Conservation (phyloP, 805 yeast species). For the Candida sakaeoensis region DNA sequence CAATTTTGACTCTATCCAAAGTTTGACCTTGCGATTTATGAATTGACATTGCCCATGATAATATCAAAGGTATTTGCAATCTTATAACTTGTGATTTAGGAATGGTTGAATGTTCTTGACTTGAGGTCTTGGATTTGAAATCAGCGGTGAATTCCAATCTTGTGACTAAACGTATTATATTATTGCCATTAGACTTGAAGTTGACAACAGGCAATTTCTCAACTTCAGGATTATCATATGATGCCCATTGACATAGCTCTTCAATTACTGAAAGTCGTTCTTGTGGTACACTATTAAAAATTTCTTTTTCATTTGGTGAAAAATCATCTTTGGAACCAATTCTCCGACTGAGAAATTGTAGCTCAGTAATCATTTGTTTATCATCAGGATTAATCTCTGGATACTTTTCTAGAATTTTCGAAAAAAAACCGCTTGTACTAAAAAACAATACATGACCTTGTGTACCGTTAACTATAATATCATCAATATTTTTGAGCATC, state of each 20-base stretch:
- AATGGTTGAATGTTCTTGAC: too few relatives aligned
- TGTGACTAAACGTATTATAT: slow-evolving; percentile 28
- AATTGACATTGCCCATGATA: slow-evolving; percentile 82
- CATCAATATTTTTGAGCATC: slow-evolving; percentile 82
- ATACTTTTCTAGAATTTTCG: slow-evolving; percentile 22
- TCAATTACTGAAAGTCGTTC: slow-evolving; percentile 22
- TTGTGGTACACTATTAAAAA: slow-evolving; percentile 19
- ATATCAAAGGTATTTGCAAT: slow-evolving; percentile 61
- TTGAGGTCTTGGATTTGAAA: background rate
- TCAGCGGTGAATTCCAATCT: slow-evolving; percentile 31
- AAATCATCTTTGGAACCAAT: slow-evolving; percentile 20
- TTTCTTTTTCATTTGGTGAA: slow-evolving; percentile 15
- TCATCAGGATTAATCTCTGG: slow-evolving; percentile 14
- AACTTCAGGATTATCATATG: slow-evolving; percentile 15
- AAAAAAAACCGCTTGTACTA: slow-evolving; percentile 24
- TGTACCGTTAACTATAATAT: slow-evolving; percentile 82
- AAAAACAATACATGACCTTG: slow-evolving; percentile 72
- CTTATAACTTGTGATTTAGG: slow-evolving; percentile 32
- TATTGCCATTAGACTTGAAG: slow-evolving; percentile 35
- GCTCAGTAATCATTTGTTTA: slow-evolving; percentile 20
- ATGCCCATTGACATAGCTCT: slow-evolving; percentile 19
- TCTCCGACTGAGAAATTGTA: slow-evolving; percentile 18
- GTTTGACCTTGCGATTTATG: slow-evolving; percentile 89
- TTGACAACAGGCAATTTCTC: slow-evolving; percentile 43
- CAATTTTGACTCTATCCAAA: slow-evolving; percentile 64